Evolutionary conservation across 179 eudicot genomes (phyloP).

Genomic region (Gypsophila paniculata): DNA sequence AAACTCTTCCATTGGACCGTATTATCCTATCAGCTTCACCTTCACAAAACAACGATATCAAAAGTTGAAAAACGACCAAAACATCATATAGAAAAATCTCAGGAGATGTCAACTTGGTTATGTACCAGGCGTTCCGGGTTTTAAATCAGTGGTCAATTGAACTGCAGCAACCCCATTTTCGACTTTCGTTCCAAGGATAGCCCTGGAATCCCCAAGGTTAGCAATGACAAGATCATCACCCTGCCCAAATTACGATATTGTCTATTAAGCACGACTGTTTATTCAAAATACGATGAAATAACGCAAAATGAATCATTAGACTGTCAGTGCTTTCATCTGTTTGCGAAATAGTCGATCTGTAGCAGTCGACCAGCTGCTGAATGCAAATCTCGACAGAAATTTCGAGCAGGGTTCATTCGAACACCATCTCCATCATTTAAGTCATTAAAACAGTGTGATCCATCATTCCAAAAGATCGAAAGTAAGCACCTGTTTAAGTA

Average conservation of each 20-base stretch:
- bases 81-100: background rate
- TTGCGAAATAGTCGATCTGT: too few species aligned
- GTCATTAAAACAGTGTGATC: background rate
- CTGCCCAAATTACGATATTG: conserved; percentile 30
- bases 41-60: conserved; percentile 25
- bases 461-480: background rate
- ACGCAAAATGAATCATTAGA: background rate
- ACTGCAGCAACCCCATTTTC: conserved; percentile 52
- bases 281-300: background rate
- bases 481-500: conserved; percentile 62
- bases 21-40: conserved; percentile 80
- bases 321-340: too few species aligned
- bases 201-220: conserved; percentile 94
- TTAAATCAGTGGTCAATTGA: conserved; percentile 81
- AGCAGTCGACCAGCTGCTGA: too few species aligned
- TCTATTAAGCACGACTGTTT: background rate
- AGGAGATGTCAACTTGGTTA: background rate
- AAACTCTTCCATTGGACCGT: conserved; percentile 66
- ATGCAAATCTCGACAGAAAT: too few species aligned
- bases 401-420: too few species aligned
- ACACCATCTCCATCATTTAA: too few species aligned
- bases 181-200: conserved; percentile 72
- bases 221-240: conserved; percentile 76
- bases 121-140: conserved; percentile 88
- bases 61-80: background rate